Conservation (phyloP, 169 alveolate genomes). For the Cryptosporidium viatorum region DNA sequence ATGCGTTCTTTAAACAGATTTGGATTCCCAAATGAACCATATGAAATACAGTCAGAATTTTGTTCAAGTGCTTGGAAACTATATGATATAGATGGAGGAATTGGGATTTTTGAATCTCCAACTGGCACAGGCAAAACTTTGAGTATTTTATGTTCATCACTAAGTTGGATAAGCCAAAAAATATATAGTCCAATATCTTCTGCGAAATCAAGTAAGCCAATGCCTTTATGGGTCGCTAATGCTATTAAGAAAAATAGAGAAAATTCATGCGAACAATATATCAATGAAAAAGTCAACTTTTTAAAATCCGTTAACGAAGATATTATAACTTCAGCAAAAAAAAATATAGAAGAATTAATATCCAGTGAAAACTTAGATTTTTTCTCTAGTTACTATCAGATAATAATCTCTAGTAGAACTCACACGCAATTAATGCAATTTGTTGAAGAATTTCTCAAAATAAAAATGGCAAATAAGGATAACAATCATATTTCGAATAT, state of each 20-base stretch:
- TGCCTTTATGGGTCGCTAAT: slow-evolving; percentile 40
- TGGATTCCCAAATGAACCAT: slow-evolving; percentile 57
- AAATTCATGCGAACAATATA: not conserved
- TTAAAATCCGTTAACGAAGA: not conserved
- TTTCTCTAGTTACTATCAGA: slow-evolving; percentile 23
- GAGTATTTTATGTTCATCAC: slow-evolving; percentile 81
- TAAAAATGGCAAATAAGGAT: slow-evolving; percentile 6
- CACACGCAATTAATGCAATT: slow-evolving; percentile 80
- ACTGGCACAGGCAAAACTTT: slow-evolving; percentile 90
- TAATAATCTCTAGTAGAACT: slow-evolving; percentile 79
- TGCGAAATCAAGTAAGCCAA: not conserved
- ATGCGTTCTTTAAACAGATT: not conserved
- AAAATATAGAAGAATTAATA: not conserved
- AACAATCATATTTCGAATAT: not conserved
- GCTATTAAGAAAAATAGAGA: slow-evolving; percentile 2
- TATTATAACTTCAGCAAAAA: not conserved
- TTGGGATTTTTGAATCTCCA: slow-evolving; percentile 86
- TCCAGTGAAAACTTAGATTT: not conserved
- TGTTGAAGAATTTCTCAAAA: slow-evolving; percentile 78
- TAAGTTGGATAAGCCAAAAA: slow-evolving; percentile 79
- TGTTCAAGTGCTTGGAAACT: slow-evolving; percentile 36
- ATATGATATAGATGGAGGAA: slow-evolving; percentile 66
- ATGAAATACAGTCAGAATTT: slow-evolving; percentile 49
- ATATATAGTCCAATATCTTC: not conserved
- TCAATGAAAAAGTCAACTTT: not conserved